phyloP scores from a whole-genome alignment of 208 protist species.

The Strigomonas culicis region DNA sequence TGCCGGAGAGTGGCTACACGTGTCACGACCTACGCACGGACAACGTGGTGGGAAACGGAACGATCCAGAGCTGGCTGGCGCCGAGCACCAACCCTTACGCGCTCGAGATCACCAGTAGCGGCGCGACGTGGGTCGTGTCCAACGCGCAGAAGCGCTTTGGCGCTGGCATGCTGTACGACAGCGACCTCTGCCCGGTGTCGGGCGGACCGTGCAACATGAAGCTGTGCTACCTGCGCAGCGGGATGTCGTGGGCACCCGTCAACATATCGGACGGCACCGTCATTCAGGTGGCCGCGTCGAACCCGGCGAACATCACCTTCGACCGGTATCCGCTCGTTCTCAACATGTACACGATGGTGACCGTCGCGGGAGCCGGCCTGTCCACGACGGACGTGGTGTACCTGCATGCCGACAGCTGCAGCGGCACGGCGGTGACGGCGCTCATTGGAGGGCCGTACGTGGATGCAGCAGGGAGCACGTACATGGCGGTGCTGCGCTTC shows the following conservation, averaged over 20 bases:
- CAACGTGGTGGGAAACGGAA: conserved; percentile 43
- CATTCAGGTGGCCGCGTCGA: conserved; percentile 52
- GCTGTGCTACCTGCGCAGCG: conserved; percentile 77
- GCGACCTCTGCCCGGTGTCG: conserved; percentile 44
- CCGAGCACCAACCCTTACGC: conserved; percentile 61
- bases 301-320: conserved; percentile 61
- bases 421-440: conserved; percentile 41
- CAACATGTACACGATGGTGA: conserved; percentile 81
- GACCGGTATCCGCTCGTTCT: conserved; percentile 59
- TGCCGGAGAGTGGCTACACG: conserved; percentile 60
- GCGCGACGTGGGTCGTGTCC: conserved; percentile 67
- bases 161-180: conserved; percentile 48
- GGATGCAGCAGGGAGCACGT: conserved; percentile 36
- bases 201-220: conserved; percentile 54
- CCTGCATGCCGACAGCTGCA: conserved; percentile 38
- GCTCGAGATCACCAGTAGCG: conserved; percentile 34
- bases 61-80: conserved; percentile 50
- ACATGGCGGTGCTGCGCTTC: conserved; percentile 74
- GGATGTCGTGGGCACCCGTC: conserved; percentile 76
- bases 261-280: conserved; percentile 22
- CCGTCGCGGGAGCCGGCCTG: conserved; percentile 57
- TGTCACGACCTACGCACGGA: conserved; percentile 82
- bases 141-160: conserved; percentile 60
- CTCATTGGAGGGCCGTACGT: conserved; percentile 26
- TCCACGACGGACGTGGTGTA: conserved; percentile 33